These are phyloP conservation scores for Ganoderma sp. DNA, from an alignment of 1,284 basidiomycete species.

Conservation along the genomic window DNA sequence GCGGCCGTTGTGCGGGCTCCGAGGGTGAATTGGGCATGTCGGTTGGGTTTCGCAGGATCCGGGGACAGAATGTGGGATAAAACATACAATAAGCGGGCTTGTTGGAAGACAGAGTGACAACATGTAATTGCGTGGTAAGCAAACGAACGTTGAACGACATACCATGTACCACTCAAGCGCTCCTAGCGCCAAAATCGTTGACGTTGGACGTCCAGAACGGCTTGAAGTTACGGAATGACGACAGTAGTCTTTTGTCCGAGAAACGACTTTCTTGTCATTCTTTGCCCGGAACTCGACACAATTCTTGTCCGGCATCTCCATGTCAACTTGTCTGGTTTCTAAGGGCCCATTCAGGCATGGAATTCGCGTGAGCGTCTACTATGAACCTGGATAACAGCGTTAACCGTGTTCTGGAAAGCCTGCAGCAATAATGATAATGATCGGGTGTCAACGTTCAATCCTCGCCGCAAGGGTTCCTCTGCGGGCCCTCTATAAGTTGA, in stretches of 20 bases:
- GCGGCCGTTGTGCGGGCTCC: constrained; percentile 3
- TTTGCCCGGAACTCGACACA: neutral
- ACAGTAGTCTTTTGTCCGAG: neutral
- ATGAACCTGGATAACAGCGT: neutral
- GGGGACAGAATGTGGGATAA: neutral
- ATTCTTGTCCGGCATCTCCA: neutral
- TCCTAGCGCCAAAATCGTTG: neutral
- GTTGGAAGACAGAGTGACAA: neutral
- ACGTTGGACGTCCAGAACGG: neutral
- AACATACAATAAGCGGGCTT: neutral
- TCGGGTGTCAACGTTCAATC: too few species aligned
- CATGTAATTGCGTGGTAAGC: neutral
- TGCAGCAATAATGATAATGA: neutral
- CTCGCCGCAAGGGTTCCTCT: neutral
- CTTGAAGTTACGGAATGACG: neutral
- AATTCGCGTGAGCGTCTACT: neutral
- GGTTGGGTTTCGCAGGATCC: neutral
- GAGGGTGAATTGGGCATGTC: neutral
- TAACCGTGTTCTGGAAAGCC: neutral
- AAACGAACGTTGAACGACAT: neutral
- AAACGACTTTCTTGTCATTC: neutral
- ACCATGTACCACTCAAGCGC: neutral
- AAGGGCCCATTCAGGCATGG: neutral
- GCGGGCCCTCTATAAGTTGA: neutral
- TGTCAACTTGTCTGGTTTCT: neutral